These are phyloP conservation scores for Rutstroemia sp. DNA, from an alignment of 2,329 filamentous ascomycete species.

Conservation along the genomic window DNA sequence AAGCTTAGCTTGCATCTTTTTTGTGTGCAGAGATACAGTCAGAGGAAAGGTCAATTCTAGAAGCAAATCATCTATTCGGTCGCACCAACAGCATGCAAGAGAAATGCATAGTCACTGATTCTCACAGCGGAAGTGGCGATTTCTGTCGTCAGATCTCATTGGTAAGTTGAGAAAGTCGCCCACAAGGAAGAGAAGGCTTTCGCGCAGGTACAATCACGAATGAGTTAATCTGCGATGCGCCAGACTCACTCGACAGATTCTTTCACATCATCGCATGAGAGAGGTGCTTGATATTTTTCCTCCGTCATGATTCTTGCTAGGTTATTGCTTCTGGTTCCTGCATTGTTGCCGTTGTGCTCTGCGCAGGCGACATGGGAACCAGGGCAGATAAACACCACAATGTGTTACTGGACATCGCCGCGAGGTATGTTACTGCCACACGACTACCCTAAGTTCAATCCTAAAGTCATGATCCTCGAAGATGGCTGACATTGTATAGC, in stretches of 20 bases:
- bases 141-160: neutral
- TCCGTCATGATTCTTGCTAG: slow-evolving; percentile 15
- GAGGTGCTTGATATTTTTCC: neutral
- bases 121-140: slow-evolving; percentile 11
- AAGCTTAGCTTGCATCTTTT: neutral
- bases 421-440: slow-evolving; percentile 29
- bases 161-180: neutral
- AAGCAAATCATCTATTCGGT: slow-evolving; percentile 4
- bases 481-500: slow-evolving; percentile 34
- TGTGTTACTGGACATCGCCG: slow-evolving; percentile 48
- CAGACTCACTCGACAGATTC: slow-evolving; percentile 11
- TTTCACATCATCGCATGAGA: neutral
- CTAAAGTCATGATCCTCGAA: neutral
- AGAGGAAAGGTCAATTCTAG: slow-evolving; percentile 1
- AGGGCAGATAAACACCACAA: slow-evolving; percentile 47
- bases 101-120: slow-evolving; percentile 5
- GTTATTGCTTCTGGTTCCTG: slow-evolving; percentile 11
- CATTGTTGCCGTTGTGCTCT: slow-evolving; percentile 21
- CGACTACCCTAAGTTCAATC: neutral
- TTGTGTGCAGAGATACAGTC: slow-evolving; percentile 3
- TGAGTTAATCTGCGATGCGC: slow-evolving; percentile 9
- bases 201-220: slow-evolving; percentile 3
- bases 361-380: slow-evolving; percentile 43
- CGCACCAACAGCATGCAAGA: slow-evolving; percentile 9
- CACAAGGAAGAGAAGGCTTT: neutral